Percentiles rank a stretch among this genome's conserved stretches.
Conservation (phyloP, 768 basidiomycete species). For the Leccinum longicurvipes region DNA sequence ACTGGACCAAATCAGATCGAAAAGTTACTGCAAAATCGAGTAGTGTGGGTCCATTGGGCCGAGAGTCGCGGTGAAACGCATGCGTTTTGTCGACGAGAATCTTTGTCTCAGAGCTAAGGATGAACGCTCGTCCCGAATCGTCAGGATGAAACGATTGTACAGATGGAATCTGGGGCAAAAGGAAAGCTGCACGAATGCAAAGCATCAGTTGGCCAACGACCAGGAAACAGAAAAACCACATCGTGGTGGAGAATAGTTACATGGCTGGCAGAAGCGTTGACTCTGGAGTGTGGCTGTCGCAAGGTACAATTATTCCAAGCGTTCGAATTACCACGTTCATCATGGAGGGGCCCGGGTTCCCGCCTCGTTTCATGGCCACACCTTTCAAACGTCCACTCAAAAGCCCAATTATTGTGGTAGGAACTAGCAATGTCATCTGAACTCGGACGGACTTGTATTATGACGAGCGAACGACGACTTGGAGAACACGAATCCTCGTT, state of each 20-base stretch:
- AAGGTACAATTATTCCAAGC: neutral
- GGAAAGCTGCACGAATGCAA: neutral
- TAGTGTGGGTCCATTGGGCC: conserved; percentile 29
- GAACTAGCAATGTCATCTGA: no score
- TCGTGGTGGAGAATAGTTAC: neutral
- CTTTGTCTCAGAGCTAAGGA: conserved; percentile 28
- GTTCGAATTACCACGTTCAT: neutral
- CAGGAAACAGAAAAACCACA: neutral
- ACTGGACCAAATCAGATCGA: conserved; percentile 31
- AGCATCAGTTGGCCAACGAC: neutral
- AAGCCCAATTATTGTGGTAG: no score
- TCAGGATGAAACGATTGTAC: conserved; percentile 32
- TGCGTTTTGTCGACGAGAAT: conserved; percentile 36
- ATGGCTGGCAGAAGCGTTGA: neutral
- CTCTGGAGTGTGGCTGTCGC: neutral
- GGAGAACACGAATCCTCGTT: no score
- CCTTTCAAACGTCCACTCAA: no score
- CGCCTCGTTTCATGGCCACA: no score
- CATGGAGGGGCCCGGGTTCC: no score
- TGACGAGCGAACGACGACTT: no score
- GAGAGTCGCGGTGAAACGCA: conserved; percentile 8
- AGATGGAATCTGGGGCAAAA: conserved; percentile 37
- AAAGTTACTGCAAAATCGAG: conserved; percentile 37
- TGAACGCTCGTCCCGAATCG: conserved; percentile 23
- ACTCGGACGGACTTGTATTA: no score